Evolutionary conservation across 768 basidiomycete species (phyloP).

Genomic region (Suillus sp.): DNA sequence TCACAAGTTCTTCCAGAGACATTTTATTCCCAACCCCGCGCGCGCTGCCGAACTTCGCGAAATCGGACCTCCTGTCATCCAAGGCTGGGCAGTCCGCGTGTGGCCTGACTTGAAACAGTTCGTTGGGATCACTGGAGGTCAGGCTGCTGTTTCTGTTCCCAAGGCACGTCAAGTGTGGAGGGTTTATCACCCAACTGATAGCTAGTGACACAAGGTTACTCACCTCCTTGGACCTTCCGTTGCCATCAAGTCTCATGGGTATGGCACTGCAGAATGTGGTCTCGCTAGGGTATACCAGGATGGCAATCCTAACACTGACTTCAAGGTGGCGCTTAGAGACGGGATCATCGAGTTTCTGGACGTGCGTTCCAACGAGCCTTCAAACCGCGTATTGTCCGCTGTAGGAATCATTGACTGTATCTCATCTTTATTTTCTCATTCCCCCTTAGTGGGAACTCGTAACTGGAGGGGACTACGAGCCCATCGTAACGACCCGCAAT

Average conservation of each 20-base stretch:
- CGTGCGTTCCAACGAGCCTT: not conserved
- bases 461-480: not conserved
- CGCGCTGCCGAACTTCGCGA: conserved; percentile 15
- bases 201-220: not conserved
- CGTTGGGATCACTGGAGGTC: conserved; percentile 9
- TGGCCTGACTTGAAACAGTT: conserved; percentile 8
- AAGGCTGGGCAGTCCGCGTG: conserved; percentile 7
- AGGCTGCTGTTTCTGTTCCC: conserved; percentile 6
- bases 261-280: conserved; percentile 1
- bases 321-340: conserved; percentile 13
- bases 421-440: not conserved
- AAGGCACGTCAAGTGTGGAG: not conserved
- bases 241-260: conserved; percentile 6
- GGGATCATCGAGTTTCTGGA: conserved; percentile 16
- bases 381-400: not conserved
- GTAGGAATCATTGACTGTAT: conserved; percentile 6
- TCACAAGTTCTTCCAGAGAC: not conserved
- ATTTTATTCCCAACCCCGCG: conserved; percentile 4
- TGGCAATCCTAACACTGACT: conserved; percentile 11
- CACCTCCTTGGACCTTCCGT: conserved; percentile 11
- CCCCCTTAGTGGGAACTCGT: not conserved
- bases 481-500: not conserved
- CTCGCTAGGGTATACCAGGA: conserved; percentile 11
- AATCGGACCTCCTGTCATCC: conserved; percentile 7
- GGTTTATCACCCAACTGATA: not conserved